phyloP scores from a whole-genome alignment of 208 protist genomes.

The Hexamita inflata region DNA sequence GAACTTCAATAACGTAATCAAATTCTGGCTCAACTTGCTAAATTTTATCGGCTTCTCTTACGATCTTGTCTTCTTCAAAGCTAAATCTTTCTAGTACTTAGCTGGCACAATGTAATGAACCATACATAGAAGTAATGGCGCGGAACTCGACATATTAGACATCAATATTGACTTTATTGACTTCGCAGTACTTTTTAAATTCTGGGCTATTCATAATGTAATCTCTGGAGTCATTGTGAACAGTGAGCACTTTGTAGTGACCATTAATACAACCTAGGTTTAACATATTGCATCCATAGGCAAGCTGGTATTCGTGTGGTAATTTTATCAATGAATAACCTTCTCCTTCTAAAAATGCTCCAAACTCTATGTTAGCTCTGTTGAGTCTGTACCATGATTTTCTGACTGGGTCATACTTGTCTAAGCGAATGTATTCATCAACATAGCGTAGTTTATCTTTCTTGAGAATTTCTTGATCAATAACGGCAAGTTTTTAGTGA shows the following conservation, averaged over 20 bases:
- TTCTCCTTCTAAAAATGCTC: constrained; percentile 24
- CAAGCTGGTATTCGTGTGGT: constrained; percentile 40
- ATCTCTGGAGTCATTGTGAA: neutral
- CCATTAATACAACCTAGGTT: constrained; percentile 41
- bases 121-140: constrained; percentile 26
- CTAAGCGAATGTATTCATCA: constrained; percentile 40
- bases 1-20: neutral
- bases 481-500: constrained; percentile 33
- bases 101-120: constrained; percentile 27
- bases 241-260: neutral
- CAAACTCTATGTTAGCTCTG: constrained; percentile 35
- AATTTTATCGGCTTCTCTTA: neutral
- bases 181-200: neutral
- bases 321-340: constrained; percentile 46
- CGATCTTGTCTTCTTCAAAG: neutral
- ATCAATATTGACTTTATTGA: neutral
- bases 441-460: constrained; percentile 37
- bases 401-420: constrained; percentile 15
- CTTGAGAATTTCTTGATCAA: constrained; percentile 46
- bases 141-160: constrained; percentile 6
- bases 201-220: neutral
- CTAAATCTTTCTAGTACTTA: constrained; percentile 1
- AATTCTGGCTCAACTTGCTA: neutral
- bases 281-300: constrained; percentile 49
- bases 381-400: constrained; percentile 23